Evolutionary conservation across 2,329 filamentous ascomycete species (phyloP), one percentile per base, ranked within the genome.

Genomic region (Calonectria hawksworthii): DNA sequence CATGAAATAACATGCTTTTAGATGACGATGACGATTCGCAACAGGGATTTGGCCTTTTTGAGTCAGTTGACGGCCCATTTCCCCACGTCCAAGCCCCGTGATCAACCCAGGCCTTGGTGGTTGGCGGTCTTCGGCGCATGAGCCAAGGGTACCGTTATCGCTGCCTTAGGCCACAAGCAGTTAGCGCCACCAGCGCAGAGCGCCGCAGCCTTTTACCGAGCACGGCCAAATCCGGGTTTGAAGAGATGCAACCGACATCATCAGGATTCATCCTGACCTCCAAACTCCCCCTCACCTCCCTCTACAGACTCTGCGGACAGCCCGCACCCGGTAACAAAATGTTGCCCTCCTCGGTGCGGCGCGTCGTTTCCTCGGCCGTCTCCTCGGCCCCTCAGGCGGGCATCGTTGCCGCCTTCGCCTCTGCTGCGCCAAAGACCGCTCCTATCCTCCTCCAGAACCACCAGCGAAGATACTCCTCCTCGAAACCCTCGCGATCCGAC

Each of bases 401-500:
- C 74, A 64, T 89, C 77, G 83, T 87, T 68, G 85, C 88, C 65
- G 83, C 86, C 73, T 79, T 90, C 74, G 83, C 85, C 78, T 83
- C 86, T 61, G 80, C 86, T 56, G 84, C 84, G 69, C 79, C 88
- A 76, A 87, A 86, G 80, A 82, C 85, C 72, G 76, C 80, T 64
- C 82, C 84, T 50, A 72, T 86, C 78, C 84, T 86, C 79, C 80
- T 83, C 76, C 83, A 85, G 69, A 79, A 83, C 75, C 89, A 89
- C 78, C 90, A 91, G 84, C 86, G 89, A 79, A 87, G 90, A 77
- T 91, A 87, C 80, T 92, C 91, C 14, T 92, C 91, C 36, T 92
- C 91, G 41, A 92, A 92, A 82, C 90, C 91, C n/a, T 92, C 90
- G 47, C 89, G 89, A 79, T 88, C 90, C n/a, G 90, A 90, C 75